phyloP scores from a whole-genome alignment of 2,329 filamentous ascomycete species.

The Aspergillus tubingensis region DNA sequence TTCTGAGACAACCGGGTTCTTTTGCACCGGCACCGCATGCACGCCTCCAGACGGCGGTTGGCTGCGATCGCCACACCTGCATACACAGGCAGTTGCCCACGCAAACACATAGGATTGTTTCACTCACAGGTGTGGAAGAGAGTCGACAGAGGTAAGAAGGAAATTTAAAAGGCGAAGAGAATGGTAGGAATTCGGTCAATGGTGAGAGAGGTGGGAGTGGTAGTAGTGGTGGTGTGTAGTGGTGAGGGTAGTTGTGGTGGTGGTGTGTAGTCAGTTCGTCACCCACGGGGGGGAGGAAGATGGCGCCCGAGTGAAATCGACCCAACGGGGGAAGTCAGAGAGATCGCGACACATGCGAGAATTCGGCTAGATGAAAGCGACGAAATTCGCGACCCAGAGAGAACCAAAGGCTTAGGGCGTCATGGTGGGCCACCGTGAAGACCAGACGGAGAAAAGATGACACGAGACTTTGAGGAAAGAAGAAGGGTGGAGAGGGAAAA shows the following conservation, averaged over 20 bases:
- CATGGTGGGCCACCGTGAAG: slow-evolving; percentile 27
- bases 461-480: slow-evolving; percentile 17
- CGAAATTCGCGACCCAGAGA: slow-evolving; percentile 17
- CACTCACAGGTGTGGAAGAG: background rate
- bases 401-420: slow-evolving; percentile 23
- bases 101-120: background rate
- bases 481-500: slow-evolving; percentile 16
- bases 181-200: slow-evolving; percentile 6
- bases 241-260: slow-evolving; percentile 4
- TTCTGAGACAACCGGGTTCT: slow-evolving; percentile 21
- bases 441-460: slow-evolving; percentile 25
- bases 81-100: slow-evolving; percentile 3
- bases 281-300: slow-evolving; percentile 17
- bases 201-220: slow-evolving; percentile 8
- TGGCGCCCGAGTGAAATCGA: slow-evolving; percentile 19
- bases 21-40: slow-evolving; percentile 16
- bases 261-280: slow-evolving; percentile 7
- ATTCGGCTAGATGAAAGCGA: slow-evolving; percentile 15
- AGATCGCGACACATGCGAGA: slow-evolving; percentile 22
- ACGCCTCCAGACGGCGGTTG: slow-evolving; percentile 8
- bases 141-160: background rate
- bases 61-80: slow-evolving; percentile 14
- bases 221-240: slow-evolving; percentile 9
- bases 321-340: slow-evolving; percentile 13
- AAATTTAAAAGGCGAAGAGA: background rate